Percentiles rank a stretch among this genome's conserved stretches.
These are phyloP conservation scores for Fusarium equiseti DNA, from an alignment of 2,329 filamentous ascomycete genomes.

Conservation along the genomic window DNA sequence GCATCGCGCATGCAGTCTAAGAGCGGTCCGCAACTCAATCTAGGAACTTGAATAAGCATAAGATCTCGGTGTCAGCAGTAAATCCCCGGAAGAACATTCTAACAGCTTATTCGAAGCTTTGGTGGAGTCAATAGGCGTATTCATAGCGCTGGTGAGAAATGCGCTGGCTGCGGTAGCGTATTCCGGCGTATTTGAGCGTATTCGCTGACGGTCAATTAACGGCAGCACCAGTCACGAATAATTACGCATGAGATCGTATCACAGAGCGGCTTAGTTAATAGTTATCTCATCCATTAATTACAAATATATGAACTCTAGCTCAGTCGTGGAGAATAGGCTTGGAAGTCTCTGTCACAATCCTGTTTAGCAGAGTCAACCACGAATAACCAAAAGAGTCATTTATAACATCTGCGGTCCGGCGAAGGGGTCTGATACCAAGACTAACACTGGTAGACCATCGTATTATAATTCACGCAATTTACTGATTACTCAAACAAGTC, in stretches of 20 bases:
- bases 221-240: not conserved
- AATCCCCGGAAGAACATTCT: too few species aligned
- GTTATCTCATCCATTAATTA: not conserved
- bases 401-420: not conserved
- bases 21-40: not conserved
- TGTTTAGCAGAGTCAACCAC: too few species aligned
- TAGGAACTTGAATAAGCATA: not conserved
- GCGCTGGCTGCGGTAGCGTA: constrained; percentile 4
- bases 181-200: constrained; percentile 21
- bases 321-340: too few species aligned
- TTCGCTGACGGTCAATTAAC: not conserved
- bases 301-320: not conserved
- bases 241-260: accelerated
- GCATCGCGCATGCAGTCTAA: not conserved
- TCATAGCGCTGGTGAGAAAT: not conserved
- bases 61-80: not conserved
- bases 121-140: not conserved
- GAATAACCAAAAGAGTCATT: not conserved
- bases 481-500: constrained; percentile 28
- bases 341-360: not conserved
- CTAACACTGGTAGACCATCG: not conserved
- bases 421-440: not conserved
- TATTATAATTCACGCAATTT: constrained; percentile 11
- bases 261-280: accelerated
- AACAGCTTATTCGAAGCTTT: not conserved